phyloP scores from a whole-genome alignment of 768 basidiomycete genomes.

The Boletus reticulatus region DNA sequence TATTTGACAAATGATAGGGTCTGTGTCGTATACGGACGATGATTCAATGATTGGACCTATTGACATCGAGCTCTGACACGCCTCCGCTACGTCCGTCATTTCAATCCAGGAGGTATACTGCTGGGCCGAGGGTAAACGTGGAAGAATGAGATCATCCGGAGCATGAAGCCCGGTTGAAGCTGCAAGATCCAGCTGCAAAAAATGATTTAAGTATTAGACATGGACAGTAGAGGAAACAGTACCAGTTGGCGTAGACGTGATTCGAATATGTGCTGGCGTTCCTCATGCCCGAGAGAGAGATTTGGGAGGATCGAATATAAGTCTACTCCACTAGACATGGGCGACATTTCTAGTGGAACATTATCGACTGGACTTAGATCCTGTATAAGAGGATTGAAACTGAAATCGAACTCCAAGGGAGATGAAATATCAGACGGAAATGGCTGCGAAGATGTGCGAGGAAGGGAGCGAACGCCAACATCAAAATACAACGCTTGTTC shows the following conservation, averaged over 20 bases:
- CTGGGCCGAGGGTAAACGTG: background rate
- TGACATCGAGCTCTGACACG: too few species aligned
- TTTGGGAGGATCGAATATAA: background rate
- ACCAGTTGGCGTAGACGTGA: background rate
- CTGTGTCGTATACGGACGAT: too few species aligned
- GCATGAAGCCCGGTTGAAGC: background rate
- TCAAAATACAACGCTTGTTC: background rate
- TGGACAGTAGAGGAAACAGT: background rate
- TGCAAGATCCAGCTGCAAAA: background rate
- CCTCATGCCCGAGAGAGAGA: background rate
- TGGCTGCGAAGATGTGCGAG: background rate
- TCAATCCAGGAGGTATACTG: too few species aligned
- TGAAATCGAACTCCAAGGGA: too few species aligned
- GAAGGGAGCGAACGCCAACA: background rate
- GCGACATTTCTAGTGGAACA: too few species aligned
- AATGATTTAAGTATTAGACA: background rate
- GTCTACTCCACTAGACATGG: background rate
- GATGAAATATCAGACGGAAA: background rate
- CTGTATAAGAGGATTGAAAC: too few species aligned
- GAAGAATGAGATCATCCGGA: background rate
- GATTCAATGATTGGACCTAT: too few species aligned
- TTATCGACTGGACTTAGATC: too few species aligned
- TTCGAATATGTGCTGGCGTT: slow-evolving; percentile 4
- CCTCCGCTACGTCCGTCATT: too few species aligned
- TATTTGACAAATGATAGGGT: too few species aligned